Conservation (phyloP, 2,329 filamentous ascomycete genomes). For the Emergomyces africanus region DNA sequence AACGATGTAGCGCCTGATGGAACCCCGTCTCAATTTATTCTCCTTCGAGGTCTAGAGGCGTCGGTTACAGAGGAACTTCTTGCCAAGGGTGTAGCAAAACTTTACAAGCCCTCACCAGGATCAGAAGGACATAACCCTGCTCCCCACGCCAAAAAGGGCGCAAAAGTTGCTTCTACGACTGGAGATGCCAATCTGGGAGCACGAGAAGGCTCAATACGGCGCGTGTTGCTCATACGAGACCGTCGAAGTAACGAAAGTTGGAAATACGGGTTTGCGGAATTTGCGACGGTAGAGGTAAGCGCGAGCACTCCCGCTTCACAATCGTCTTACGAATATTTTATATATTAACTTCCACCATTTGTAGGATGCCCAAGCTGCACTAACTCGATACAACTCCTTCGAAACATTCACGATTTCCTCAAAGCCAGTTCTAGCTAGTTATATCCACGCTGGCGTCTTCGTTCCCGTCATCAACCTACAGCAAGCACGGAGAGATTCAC, state of each 20-base stretch:
- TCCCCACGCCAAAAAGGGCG: constrained; percentile 31
- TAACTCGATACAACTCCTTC: constrained; percentile 57
- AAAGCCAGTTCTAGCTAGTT: constrained; percentile 56
- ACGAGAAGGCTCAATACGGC: constrained; percentile 58
- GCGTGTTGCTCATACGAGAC: constrained; percentile 66
- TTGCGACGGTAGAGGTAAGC: constrained; percentile 51
- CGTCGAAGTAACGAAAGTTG: constrained; percentile 58
- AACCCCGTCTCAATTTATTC: constrained; percentile 60
- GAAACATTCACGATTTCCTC: constrained; percentile 68
- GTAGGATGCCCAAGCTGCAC: constrained; percentile 57
- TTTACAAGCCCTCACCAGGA: constrained; percentile 47
- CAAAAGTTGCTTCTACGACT: constrained; percentile 43
- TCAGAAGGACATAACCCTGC: constrained; percentile 22
- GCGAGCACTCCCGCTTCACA: not conserved
- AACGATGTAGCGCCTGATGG: constrained; percentile 42
- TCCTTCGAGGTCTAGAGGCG: constrained; percentile 57
- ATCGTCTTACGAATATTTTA: not conserved
- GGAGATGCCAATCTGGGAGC: constrained; percentile 54
- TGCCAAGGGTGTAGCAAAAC: constrained; percentile 58
- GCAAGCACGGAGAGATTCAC: constrained; percentile 49
- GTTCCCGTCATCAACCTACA: constrained; percentile 54
- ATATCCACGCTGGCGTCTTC: constrained; percentile 77
- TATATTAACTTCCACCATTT: not conserved
- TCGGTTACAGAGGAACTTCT: constrained; percentile 61
- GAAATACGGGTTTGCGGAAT: constrained; percentile 76